A percentile compares a stretch with the other conserved stretches of the same genome.
These are phyloP conservation scores for Myriosclerotinia duriaeana DNA, from an alignment of 2,329 filamentous ascomycete species.

Conservation along the genomic window DNA sequence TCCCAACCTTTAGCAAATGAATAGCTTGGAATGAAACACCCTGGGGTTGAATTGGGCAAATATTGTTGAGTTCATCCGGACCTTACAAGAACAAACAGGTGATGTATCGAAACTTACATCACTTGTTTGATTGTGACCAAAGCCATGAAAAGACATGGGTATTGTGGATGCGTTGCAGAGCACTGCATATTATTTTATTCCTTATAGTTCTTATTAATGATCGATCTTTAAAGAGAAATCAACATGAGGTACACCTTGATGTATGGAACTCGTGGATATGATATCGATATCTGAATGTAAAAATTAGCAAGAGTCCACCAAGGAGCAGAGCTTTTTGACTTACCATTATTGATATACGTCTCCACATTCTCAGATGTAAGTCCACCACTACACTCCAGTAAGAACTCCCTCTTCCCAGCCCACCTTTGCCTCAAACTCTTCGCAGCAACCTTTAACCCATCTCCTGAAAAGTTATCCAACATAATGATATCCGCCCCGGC, in stretches of 20 bases:
- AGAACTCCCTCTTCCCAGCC: constrained; percentile 69
- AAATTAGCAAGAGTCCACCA: constrained; percentile 16
- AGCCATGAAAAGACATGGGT: not conserved
- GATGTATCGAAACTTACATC: not conserved
- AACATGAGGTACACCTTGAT: constrained; percentile 89
- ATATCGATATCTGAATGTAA: constrained; percentile 75
- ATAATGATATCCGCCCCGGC: constrained; percentile 95
- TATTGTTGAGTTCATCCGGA: not conserved
- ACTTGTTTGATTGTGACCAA: not conserved
- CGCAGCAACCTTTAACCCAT: constrained; percentile 74
- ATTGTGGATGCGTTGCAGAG: not conserved
- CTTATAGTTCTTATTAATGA: constrained; percentile 37
- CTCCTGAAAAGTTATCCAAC: constrained; percentile 90
- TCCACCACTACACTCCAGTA: constrained; percentile 92
- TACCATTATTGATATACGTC: constrained; percentile 73
- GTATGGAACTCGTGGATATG: constrained; percentile 92
- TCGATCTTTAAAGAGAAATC: constrained; percentile 95
- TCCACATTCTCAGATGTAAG: constrained; percentile 81
- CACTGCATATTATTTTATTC: not conserved
- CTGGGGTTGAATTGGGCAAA: not conserved
- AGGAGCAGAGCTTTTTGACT: constrained; percentile 38
- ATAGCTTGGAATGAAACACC: not conserved
- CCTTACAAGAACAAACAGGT: not conserved
- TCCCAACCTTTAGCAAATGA: not conserved
- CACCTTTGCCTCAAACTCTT: constrained; percentile 75